Evolutionary conservation across 768 basidiomycete genomes (phyloP), one percentile per base, ranked within the genome.

Genomic region (Termitomyces titanicus): DNA sequence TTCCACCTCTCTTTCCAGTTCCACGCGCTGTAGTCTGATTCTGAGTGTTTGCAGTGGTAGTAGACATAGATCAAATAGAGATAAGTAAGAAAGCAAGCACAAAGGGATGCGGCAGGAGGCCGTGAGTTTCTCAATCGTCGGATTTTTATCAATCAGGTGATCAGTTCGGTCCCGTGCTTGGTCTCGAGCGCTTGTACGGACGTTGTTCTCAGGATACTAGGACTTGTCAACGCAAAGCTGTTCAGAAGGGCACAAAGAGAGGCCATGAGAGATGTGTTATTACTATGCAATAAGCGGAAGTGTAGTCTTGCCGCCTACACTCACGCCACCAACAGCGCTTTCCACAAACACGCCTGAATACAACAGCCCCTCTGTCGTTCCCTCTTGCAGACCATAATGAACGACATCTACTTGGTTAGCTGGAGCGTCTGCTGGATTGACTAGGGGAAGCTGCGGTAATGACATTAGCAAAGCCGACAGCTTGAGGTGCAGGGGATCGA

Each of bases 291-390:
- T 39, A 20, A 20, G n/a, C 1, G 31, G 31, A 25, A 51, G 17
- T n/a, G 40, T 63, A 44, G 39, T 34, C 13, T 38, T 70, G 54
- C 63, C 53, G 0, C 74, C 74, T 43, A 67, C 47, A 40, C 73
- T 79, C 37, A 81, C 64, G 2, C 78, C 70, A 11, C 73, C 37
- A 55, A 61, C 48, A 6, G 74, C 63, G 24, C 64, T 66, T 62
- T 84, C 79, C 5, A 85, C 75, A 66, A 85, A 85, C 6, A 84
- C 69, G 0, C 83, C 83, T 29, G 83, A 85, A 63, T 81, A 84
- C 6, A 79, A 63, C 24, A 85, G 59, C 1, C 77, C 81, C 55
- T 86, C 84, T 4, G 71, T 74, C 8, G 74, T 75, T 2, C 79
- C 81, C 61, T 85, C 82, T 61, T 86, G 85, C 31, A 81, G 75